A percentile compares a stretch with the other conserved stretches of the same genome.
Evolutionary conservation across 2,329 filamentous ascomycete species (phyloP).

Genomic region (Trichoderma atrobrunneum): DNA sequence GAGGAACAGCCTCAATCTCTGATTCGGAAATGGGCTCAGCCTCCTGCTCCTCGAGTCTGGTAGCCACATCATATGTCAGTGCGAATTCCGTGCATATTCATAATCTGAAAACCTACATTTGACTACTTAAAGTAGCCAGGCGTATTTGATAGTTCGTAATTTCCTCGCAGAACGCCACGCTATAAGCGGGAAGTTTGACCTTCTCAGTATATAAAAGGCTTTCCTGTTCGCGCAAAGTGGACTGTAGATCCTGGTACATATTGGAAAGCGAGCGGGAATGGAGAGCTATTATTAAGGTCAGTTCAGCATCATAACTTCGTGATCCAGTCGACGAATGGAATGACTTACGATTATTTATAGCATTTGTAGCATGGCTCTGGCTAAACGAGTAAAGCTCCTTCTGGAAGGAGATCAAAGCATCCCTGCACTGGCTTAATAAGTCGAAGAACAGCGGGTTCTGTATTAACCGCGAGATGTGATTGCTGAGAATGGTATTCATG

Average conservation of each 20-base stretch:
- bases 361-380: too few species aligned
- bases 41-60: not conserved
- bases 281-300: not conserved
- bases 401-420: too few species aligned
- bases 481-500: too few species aligned
- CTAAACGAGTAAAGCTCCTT: too few species aligned
- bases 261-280: not conserved
- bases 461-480: too few species aligned
- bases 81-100: not conserved
- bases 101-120: not conserved
- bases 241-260: not conserved
- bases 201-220: not conserved
- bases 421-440: too few species aligned
- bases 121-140: not conserved
- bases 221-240: not conserved
- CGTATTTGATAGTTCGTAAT: not conserved
- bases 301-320: accelerated
- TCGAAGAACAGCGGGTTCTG: too few species aligned
- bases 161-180: not conserved
- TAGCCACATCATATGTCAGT: not conserved
- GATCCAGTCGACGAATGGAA: not conserved
- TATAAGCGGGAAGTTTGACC: not conserved
- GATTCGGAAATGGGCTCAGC: not conserved
- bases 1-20: not conserved
- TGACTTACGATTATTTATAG: not conserved